Conservation (phyloP, 176 grass and related monocot genomes). For the Lolium perenne region DNA sequence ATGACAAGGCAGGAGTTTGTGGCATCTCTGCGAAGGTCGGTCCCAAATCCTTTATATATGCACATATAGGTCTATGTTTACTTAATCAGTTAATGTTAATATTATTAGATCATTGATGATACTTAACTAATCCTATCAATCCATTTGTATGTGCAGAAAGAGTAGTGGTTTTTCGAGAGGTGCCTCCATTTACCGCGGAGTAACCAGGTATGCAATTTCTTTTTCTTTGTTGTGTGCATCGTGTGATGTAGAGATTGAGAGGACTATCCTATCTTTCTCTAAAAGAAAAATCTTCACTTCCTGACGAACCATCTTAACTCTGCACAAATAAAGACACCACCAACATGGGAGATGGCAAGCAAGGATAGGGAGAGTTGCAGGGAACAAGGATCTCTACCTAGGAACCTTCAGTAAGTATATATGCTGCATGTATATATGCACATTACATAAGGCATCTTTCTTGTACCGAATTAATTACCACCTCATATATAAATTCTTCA, state of each 20-base stretch:
- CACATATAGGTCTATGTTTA: background rate
- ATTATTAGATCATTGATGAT: background rate
- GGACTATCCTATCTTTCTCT: background rate
- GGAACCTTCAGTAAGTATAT: slow-evolving; percentile 75
- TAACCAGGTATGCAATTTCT: slow-evolving; percentile 60
- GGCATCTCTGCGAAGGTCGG: slow-evolving; percentile 75
- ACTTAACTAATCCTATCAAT: background rate
- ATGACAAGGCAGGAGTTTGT: slow-evolving; percentile 89
- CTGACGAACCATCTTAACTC: slow-evolving; percentile 3
- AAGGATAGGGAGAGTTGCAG: slow-evolving; percentile 84
- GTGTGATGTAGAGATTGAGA: background rate
- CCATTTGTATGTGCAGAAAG: slow-evolving; percentile 47
- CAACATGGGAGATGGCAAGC: slow-evolving; percentile 95
- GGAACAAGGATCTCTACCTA: slow-evolving; percentile 90
- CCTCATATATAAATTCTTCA: too few relatives aligned
- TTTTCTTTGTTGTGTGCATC: background rate
- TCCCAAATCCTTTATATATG: background rate
- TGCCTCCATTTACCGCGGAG: slow-evolving; percentile 86
- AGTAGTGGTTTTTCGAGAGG: slow-evolving; percentile 86
- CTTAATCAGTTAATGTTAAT: background rate
- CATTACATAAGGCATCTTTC: background rate
- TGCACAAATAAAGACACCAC: slow-evolving; percentile 59
- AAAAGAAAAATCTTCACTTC: background rate
- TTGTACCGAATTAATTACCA: too few relatives aligned
- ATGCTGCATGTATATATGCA: background rate